Conservation (phyloP, 169 alveolate species). For the Cryptosporidium baileyi region DNA sequence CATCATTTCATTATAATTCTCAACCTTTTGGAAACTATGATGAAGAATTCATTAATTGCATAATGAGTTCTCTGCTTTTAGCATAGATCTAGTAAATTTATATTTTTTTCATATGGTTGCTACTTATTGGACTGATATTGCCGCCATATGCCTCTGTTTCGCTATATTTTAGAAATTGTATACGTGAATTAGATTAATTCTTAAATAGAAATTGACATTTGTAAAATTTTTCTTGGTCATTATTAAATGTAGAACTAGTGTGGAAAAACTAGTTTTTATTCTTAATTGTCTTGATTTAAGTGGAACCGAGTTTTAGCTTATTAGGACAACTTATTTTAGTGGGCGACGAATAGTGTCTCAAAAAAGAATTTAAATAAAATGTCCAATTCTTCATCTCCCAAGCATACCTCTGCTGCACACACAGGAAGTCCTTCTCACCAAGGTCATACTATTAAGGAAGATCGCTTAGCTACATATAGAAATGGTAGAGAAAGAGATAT, state of each 20-base stretch:
- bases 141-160: too few relatives aligned
- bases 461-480: slow-evolving; percentile 45
- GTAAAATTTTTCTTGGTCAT: too few relatives aligned
- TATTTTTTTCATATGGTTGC: not conserved
- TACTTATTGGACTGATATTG: not conserved
- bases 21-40: slow-evolving; percentile 33
- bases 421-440: slow-evolving; percentile 22
- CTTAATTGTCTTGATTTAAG: too few relatives aligned
- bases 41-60: slow-evolving; percentile 49
- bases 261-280: too few relatives aligned
- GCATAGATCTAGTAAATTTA: not conserved
- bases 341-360: not conserved
- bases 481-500: slow-evolving; percentile 51
- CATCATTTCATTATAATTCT: not conserved
- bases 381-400: slow-evolving; percentile 10
- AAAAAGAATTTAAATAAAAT: not conserved
- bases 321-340: too few relatives aligned
- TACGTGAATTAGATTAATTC: too few relatives aligned
- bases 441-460: slow-evolving; percentile 25
- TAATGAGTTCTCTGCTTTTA: slow-evolving; percentile 28
- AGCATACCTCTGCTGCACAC: slow-evolving; percentile 11
- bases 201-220: too few relatives aligned
- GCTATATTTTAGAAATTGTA: too few relatives aligned
- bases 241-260: too few relatives aligned
- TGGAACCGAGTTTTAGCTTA: too few relatives aligned